phyloP scores from a whole-genome alignment of 768 basidiomycete genomes.

The Xerocomellus intermedius region DNA sequence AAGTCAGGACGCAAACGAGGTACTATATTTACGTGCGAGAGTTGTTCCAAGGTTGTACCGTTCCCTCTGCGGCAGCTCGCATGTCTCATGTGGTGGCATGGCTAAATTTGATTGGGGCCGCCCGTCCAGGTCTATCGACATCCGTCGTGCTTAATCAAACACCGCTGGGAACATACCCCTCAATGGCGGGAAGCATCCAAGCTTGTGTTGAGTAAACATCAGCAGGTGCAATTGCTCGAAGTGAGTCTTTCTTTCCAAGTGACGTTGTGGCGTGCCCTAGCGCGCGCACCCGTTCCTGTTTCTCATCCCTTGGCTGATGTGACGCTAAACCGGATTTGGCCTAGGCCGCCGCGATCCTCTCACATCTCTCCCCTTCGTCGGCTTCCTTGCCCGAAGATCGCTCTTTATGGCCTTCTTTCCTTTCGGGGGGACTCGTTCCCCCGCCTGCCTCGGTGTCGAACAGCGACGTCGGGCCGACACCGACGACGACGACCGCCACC shows the following conservation, averaged over 20 bases:
- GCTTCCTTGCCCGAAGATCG: slow-evolving; percentile 90
- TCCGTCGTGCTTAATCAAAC: slow-evolving; percentile 93
- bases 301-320: neutral
- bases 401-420: slow-evolving; percentile 85
- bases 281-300: neutral
- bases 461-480: slow-evolving; percentile 9
- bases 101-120: neutral
- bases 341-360: slow-evolving; percentile 92
- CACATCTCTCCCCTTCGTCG: slow-evolving; percentile 70
- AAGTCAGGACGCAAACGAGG: slow-evolving; percentile 73
- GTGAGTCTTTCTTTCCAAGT: slow-evolving; percentile 33
- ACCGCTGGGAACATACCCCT: slow-evolving; percentile 96
- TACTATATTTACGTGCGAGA: slow-evolving; percentile 88
- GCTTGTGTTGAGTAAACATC: slow-evolving; percentile 90
- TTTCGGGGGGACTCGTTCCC: slow-evolving; percentile 69
- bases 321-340: slow-evolving; percentile 9
- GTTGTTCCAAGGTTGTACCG: slow-evolving; percentile 77
- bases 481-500: slow-evolving; percentile 10
- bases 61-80: slow-evolving; percentile 3
- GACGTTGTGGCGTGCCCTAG: too few species aligned
- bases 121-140: slow-evolving; percentile 74
- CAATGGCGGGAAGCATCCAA: slow-evolving; percentile 95
- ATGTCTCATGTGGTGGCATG: slow-evolving; percentile 1
- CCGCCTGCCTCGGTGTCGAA: slow-evolving; percentile 35
- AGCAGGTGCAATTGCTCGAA: slow-evolving; percentile 96